Evolutionary conservation across 257 asterid species (phyloP), one percentile per base, ranked within the genome.

Genomic region (Sherardia arvensis): DNA sequence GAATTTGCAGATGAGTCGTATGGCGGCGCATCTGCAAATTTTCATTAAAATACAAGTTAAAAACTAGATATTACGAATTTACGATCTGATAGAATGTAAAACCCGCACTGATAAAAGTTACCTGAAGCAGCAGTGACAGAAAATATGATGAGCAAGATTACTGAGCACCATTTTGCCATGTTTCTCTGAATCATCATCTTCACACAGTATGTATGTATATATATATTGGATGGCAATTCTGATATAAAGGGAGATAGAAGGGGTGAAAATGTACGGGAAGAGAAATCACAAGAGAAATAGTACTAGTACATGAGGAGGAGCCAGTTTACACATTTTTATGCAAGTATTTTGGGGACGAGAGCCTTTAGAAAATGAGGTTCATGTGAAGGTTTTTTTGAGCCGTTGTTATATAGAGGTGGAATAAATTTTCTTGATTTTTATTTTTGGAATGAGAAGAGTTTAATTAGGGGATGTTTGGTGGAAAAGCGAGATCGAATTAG

Each of bases 1-100:
- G 95, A 68, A 65, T 82, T 82, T 25, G 96, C 97, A 3, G 89
- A 76, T 20, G 93, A 87, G 75, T 90, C 97, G 65, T 87, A 90
- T 0, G 79, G 81, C 43, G 86, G 90, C 76, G 95, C 96, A 74
- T 85, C 95, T 85, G 91, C 87, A 83, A 65, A 14, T 27, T n/a
- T n/a, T n/a, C 6, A 64, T 7, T 0, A 32, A 61, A 72, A 23
- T 1, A 20, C 54, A 49, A 47, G 27, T 17, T 8, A 23, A 1
- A 36, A 47, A 22, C 22, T 53, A 3, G 6, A 34, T 23, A 17
- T 48, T 34, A 18, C 27, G 4, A 55, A 18, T 20, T 40, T 1
- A 23, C 14, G 38, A 29, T 14, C 21, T 43, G n/a, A n/a, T n/a
- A n/a, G n/a, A n/a, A n/a, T n/a, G n/a, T n/a, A n/a, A n/a, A n/a